These are phyloP conservation scores for Fraxinus greggii DNA, from an alignment of 305 asterid genomes.

Conservation along the genomic window DNA sequence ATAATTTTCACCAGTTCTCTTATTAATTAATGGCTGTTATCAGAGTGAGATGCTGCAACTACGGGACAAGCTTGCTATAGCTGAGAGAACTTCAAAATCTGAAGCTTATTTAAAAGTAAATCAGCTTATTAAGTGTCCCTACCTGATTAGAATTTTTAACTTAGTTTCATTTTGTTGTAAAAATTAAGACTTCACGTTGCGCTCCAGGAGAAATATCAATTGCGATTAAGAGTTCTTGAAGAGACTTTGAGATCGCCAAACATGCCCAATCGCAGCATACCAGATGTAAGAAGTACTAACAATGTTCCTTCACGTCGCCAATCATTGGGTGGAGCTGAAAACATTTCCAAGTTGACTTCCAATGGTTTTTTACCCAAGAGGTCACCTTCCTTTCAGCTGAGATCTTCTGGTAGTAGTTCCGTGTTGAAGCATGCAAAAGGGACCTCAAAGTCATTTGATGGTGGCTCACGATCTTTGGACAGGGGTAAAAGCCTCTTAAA, in stretches of 20 bases:
- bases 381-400: conserved; percentile 87
- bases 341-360: conserved; percentile 70
- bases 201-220: conserved; percentile 82
- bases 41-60: conserved; percentile 98
- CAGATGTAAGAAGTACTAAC: conserved; percentile 72
- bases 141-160: neutral
- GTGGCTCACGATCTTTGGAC: conserved; percentile 85
- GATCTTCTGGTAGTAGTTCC: conserved; percentile 85
- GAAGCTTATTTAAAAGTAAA: conserved; percentile 91
- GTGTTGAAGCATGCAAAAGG: conserved; percentile 96
- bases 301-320: conserved; percentile 90
- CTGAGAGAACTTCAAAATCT: conserved; percentile 87
- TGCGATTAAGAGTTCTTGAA: conserved; percentile 84
- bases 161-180: neutral
- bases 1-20: neutral
- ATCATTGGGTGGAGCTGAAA: conserved; percentile 93
- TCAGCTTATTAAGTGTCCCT: conserved; percentile 18
- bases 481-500: conserved; percentile 82
- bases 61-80: conserved; percentile 81
- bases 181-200: conserved; percentile 14
- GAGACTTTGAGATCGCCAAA: conserved; percentile 86
- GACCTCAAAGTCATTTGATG: conserved; percentile 97
- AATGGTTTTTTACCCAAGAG: conserved; percentile 90
- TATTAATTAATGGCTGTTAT: conserved; percentile 24
- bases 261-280: conserved; percentile 49